These are phyloP conservation scores for Lasiosphaeris hirsuta DNA, from an alignment of 495 filamentous ascomycete species.

Conservation along the genomic window DNA sequence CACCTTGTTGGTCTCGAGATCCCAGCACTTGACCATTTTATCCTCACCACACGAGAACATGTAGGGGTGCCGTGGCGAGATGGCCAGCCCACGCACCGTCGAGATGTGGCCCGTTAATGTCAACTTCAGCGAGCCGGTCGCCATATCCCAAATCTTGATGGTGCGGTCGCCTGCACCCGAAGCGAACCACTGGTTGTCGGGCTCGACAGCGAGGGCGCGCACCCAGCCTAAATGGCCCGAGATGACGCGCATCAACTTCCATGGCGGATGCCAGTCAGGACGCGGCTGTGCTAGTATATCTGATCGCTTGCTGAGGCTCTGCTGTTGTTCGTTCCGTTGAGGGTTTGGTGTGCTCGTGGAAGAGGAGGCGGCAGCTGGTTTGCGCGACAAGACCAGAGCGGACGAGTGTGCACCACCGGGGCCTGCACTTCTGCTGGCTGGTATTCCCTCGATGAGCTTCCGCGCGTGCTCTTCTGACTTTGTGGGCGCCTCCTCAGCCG, in stretches of 20 bases:
- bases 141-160: conserved; percentile 98
- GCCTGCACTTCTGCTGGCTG: conserved; percentile 37
- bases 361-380: conserved; percentile 11
- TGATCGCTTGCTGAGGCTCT: conserved; percentile 63
- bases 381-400: conserved; percentile 55
- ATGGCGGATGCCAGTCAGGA: conserved; percentile 94
- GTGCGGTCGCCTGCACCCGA: conserved; percentile 94
- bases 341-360: conserved; percentile 8
- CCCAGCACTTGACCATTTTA: conserved; percentile 99
- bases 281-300: conserved; percentile 67
- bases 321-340: conserved; percentile 26
- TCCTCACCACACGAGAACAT: conserved; percentile 98
- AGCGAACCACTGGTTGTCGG: conserved; percentile 96
- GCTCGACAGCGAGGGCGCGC: conserved; percentile 83
- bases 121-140: conserved; percentile 72
- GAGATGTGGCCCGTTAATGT: conserved; percentile 97
- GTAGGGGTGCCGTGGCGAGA: conserved; percentile 93
- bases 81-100: conserved; percentile 88
- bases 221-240: conserved; percentile 98
- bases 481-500: conserved; percentile 41
- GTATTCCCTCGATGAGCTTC: conserved; percentile 69
- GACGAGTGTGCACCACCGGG: conserved; percentile 48
- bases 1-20: conserved; percentile 97
- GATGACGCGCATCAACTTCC: conserved; percentile 98
- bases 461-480: conserved; percentile 55